phyloP scores from a whole-genome alignment of 2,329 filamentous ascomycete genomes.

The Endoconidiophora polonica region DNA sequence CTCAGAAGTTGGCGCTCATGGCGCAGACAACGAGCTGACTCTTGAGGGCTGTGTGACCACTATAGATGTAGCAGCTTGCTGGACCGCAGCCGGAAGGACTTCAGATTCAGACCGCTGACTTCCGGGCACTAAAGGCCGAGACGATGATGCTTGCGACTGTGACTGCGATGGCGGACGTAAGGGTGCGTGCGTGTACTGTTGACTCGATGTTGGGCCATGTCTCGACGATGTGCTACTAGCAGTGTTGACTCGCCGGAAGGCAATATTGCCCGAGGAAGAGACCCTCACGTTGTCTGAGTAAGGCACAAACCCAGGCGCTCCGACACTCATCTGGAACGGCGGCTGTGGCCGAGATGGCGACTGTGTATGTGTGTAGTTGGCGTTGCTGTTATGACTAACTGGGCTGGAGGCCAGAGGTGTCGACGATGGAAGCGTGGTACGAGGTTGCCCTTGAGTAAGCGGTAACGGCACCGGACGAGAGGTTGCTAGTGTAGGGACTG shows the following conservation, averaged over 20 bases:
- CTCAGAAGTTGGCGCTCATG: too few relatives aligned
- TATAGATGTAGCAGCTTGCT: too few relatives aligned
- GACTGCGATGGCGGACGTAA: not conserved
- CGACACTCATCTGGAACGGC: conserved; percentile 1
- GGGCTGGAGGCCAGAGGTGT: not conserved
- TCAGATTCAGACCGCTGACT: too few relatives aligned
- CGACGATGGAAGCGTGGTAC: not conserved
- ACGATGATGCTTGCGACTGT: not conserved
- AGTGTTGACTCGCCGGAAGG: too few relatives aligned
- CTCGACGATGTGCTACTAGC: too few relatives aligned
- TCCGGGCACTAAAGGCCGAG: not conserved
- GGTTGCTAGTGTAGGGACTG: not conserved
- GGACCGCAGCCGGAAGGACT: too few relatives aligned
- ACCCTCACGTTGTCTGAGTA: not conserved
- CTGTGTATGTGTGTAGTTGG: not conserved
- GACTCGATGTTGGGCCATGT: too few relatives aligned
- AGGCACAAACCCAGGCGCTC: not conserved
- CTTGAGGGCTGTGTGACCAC: too few relatives aligned
- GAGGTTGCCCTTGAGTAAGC: not conserved
- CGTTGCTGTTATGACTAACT: not conserved
- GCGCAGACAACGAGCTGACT: too few relatives aligned
- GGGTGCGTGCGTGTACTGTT: conserved; percentile 2
- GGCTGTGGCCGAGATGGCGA: not conserved
- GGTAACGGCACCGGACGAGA: not conserved
- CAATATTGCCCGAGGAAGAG: too few relatives aligned